Percentiles rank a stretch among this genome's conserved stretches.
Evolutionary conservation across 345 rosid genomes (phyloP).

Genomic region (Rhodamnia argentea): DNA sequence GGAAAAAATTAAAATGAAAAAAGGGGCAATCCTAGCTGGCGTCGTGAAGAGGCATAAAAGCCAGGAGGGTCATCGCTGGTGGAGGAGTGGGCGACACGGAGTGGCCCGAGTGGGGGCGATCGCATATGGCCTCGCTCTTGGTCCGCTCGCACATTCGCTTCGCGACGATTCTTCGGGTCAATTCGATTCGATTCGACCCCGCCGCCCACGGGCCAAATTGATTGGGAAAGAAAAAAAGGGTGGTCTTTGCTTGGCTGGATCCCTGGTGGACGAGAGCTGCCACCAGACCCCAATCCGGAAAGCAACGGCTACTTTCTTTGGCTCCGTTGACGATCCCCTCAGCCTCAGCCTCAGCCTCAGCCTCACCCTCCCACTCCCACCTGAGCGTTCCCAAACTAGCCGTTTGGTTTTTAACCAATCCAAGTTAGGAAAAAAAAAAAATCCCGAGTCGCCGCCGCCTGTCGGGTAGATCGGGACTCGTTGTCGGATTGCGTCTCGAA

Average conservation of each 20-base stretch:
- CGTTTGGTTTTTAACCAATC: background rate
- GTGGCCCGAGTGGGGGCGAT: too few relatives aligned
- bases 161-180: too few relatives aligned
- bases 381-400: background rate
- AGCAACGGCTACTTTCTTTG: background rate
- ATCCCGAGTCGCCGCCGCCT: background rate
- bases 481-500: background rate
- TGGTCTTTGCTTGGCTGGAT: background rate
- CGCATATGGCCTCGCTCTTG: too few relatives aligned
- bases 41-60: too few relatives aligned
- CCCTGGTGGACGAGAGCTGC: background rate
- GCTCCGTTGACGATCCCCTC: background rate
- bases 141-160: too few relatives aligned
- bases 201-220: background rate
- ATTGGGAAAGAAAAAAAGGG: background rate
- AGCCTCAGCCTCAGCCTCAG: too few relatives aligned
- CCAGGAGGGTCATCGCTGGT: too few relatives aligned
- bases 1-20: background rate
- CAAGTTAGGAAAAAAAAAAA: background rate
- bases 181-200: too few relatives aligned
- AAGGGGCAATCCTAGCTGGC: too few relatives aligned
- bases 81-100: too few relatives aligned
- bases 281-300: background rate
- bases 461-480: background rate
- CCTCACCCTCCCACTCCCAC: background rate